Conservation (phyloP, 352 stramenopile species). For the Pythium plurisporium region DNA sequence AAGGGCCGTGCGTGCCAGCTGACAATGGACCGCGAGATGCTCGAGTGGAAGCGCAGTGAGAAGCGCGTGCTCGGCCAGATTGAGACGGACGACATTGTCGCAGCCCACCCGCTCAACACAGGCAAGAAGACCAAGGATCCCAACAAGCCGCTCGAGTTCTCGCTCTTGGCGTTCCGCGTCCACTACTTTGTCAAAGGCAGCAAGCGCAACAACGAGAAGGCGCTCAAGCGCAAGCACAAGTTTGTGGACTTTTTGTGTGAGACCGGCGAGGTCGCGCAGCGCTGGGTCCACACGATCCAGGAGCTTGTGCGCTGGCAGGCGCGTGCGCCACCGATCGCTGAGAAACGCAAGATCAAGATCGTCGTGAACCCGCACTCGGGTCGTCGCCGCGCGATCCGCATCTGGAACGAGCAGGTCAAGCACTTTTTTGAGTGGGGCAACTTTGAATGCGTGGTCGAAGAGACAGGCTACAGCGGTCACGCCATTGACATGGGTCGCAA, state of each 20-base stretch:
- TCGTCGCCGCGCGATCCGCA: conserved; percentile 51
- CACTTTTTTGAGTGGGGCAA: conserved; percentile 75
- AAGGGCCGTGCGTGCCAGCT: conserved; percentile 52
- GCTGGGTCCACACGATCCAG: conserved; percentile 66
- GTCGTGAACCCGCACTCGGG: conserved; percentile 82
- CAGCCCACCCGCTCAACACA: conserved; percentile 31
- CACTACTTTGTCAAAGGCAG: conserved; percentile 75
- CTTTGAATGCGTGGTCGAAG: conserved; percentile 70
- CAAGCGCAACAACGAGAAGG: conserved; percentile 47
- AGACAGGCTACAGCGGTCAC: conserved; percentile 70
- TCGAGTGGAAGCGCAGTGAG: conserved; percentile 50
- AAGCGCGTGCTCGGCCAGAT: conserved; percentile 35
- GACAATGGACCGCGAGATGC: conserved; percentile 52
- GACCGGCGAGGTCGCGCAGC: conserved; percentile 27
- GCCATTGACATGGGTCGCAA: conserved; percentile 71
- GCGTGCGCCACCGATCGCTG: conserved; percentile 52
- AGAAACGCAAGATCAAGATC: conserved; percentile 75
- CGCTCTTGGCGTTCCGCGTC: conserved; percentile 40
- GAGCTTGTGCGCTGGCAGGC: conserved; percentile 82
- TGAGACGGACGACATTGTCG: conserved; percentile 74
- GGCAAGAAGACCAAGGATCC: conserved; percentile 18
- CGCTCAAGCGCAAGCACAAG: conserved; percentile 45
- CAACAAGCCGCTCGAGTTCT: conserved; percentile 8
- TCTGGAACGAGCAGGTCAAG: conserved; percentile 72
- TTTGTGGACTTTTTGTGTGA: conserved; percentile 50